Percentiles rank a stretch among this genome's conserved stretches.
Conservation (phyloP, 1,284 basidiomycete species). For the Tilletia setariae region DNA sequence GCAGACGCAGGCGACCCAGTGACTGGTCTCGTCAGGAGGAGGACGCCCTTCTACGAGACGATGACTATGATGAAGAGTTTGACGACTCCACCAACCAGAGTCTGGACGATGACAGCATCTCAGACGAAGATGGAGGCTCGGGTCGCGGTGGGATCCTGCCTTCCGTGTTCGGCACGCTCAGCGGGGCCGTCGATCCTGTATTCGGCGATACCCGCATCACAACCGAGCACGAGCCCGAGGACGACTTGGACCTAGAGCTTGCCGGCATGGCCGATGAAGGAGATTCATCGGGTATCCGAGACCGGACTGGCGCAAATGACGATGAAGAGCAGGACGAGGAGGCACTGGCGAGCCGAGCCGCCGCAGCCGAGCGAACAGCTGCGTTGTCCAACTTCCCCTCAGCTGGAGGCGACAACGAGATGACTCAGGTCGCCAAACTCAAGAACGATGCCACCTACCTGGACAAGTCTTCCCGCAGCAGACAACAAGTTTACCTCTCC, state of each 20-base stretch:
- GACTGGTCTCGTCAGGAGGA: slow-evolving; percentile 15
- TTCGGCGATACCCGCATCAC: slow-evolving; percentile 47
- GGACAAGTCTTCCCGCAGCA: slow-evolving; percentile 43
- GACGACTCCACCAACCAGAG: slow-evolving; percentile 20
- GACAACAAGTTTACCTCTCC: slow-evolving; percentile 80
- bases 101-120: slow-evolving; percentile 24
- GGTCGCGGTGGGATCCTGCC: slow-evolving; percentile 41
- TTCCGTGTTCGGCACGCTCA: slow-evolving; percentile 46
- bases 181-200: slow-evolving; percentile 44
- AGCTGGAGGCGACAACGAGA: slow-evolving; percentile 8
- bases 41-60: slow-evolving; percentile 1
- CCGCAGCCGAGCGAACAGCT: neutral
- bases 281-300: slow-evolving; percentile 10
- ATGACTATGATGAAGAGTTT: slow-evolving; percentile 27
- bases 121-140: slow-evolving; percentile 39
- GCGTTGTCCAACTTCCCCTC: neutral
- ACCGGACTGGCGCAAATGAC: slow-evolving; percentile 6
- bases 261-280: slow-evolving; percentile 26
- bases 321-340: slow-evolving; percentile 24
- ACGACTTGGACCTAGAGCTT: slow-evolving; percentile 43
- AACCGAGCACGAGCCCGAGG: slow-evolving; percentile 39
- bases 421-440: slow-evolving; percentile 11
- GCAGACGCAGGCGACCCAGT: slow-evolving; percentile 25
- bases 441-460: slow-evolving; percentile 36
- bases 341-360: neutral